These are phyloP conservation scores for Colletotrichum sublineola DNA, from an alignment of 2,329 filamentous ascomycete species.

Conservation along the genomic window DNA sequence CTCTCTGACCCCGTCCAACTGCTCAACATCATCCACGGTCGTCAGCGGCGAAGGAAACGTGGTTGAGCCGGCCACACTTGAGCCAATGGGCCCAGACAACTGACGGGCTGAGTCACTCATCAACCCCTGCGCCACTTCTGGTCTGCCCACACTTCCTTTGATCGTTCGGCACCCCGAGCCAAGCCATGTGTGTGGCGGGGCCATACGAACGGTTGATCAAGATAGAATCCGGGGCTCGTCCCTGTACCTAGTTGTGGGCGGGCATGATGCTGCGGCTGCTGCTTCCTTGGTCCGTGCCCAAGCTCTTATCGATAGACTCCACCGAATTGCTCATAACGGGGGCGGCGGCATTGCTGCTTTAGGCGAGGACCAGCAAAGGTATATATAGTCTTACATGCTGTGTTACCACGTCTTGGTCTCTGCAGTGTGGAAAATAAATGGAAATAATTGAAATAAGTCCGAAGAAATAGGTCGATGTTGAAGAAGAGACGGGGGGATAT, in stretches of 20 bases:
- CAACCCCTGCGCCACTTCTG: background rate
- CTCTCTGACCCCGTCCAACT: background rate
- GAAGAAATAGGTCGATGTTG: fast-evolving
- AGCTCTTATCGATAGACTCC: conserved; percentile 45
- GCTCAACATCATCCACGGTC: background rate
- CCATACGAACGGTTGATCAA: background rate
- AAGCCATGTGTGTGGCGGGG: conserved; percentile 4
- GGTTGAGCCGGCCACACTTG: background rate
- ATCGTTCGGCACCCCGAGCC: background rate
- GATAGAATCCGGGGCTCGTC: conserved; percentile 17
- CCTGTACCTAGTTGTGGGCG: conserved; percentile 1
- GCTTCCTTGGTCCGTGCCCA: conserved; percentile 36
- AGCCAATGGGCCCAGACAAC: background rate
- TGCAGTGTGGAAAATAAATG: background rate
- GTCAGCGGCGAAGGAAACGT: background rate
- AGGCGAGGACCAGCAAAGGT: background rate
- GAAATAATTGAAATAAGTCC: background rate
- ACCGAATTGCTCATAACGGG: conserved; percentile 39
- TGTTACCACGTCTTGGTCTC: background rate
- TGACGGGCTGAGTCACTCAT: background rate
- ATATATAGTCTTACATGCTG: background rate
- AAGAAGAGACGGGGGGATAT: too few species aligned
- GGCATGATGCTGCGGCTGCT: background rate
- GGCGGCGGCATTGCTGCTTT: conserved; percentile 27
- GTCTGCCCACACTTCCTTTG: background rate